Evolutionary conservation across 257 asterid genomes (phyloP).

Genomic region (Ophiorrhiza pumila): DNA sequence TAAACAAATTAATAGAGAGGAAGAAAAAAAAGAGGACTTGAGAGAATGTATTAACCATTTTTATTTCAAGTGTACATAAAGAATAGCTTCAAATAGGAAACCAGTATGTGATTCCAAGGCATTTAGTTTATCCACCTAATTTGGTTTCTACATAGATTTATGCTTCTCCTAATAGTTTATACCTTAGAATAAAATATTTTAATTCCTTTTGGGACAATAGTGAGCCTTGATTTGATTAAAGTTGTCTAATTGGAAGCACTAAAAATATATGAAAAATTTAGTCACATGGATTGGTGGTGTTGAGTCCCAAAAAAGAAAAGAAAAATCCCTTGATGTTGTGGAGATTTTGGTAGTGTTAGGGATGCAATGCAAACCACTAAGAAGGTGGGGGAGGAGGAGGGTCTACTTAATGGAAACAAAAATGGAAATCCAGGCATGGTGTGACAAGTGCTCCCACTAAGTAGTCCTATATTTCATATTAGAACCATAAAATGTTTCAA

Average conservation of each 20-base stretch:
- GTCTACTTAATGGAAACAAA: neutral
- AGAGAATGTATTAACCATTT: too few relatives aligned
- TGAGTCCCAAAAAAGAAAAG: neutral
- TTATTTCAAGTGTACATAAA: too few relatives aligned
- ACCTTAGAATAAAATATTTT: neutral
- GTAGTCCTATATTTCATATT: neutral
- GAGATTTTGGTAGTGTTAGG: too few relatives aligned
- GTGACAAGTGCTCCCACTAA: neutral
- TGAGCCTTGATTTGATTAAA: neutral
- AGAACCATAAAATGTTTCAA: too few relatives aligned
- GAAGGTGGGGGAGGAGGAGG: neutral
- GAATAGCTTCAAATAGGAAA: too few relatives aligned
- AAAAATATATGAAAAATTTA: neutral
- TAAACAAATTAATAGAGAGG: too few relatives aligned
- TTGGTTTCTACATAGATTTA: neutral
- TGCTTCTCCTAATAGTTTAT: neutral
- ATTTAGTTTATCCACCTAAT: neutral
- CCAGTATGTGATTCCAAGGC: too few relatives aligned
- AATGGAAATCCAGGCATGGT: neutral
- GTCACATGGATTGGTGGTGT: neutral
- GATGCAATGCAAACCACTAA: conserved; percentile 3
- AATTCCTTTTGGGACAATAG: neutral
- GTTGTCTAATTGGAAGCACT: neutral
- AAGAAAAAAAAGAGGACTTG: too few relatives aligned
- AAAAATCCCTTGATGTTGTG: too few relatives aligned